A percentile compares a stretch with the other conserved stretches of the same genome.
phyloP scores from a whole-genome alignment of 805 yeast genomes.

The Ogataea paraovalis region DNA sequence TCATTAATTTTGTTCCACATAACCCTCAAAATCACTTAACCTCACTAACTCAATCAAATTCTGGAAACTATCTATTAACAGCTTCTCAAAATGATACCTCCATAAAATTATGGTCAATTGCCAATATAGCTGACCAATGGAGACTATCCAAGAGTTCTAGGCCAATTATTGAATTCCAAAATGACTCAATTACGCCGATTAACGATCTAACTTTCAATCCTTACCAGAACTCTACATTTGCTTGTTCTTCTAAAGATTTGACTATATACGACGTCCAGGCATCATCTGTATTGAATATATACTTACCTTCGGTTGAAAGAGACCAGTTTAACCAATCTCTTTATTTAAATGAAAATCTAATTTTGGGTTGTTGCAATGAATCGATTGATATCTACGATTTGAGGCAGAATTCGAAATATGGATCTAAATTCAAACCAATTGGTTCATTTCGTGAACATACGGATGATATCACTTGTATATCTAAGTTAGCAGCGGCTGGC shows the following conservation, averaged over 20 bases:
- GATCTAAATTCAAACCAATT: neutral
- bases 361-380: conserved; percentile 11
- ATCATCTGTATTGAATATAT: neutral
- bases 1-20: neutral
- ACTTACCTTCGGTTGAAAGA: neutral
- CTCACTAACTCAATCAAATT: conserved; percentile 5
- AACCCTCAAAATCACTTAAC: conserved; percentile 6
- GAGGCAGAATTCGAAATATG: conserved; percentile 2
- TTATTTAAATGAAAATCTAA: conserved; percentile 9
- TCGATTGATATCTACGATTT: conserved; percentile 12
- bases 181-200: conserved; percentile 7
- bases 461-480: conserved; percentile 13
- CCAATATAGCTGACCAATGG: neutral
- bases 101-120: conserved; percentile 6
- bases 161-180: conserved; percentile 5
- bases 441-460: conserved; percentile 7
- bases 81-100: conserved; percentile 9
- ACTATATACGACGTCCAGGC: conserved; percentile 15
- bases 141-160: neutral
- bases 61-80: conserved; percentile 9
- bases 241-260: conserved; percentile 15
- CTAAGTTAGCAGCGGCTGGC: neutral
- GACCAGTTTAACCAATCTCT: conserved; percentile 7
- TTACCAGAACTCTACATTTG: conserved; percentile 4
- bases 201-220: conserved; percentile 1